phyloP scores from a whole-genome alignment of 352 stramenopile species.

The Phytophthora podocarpi region DNA sequence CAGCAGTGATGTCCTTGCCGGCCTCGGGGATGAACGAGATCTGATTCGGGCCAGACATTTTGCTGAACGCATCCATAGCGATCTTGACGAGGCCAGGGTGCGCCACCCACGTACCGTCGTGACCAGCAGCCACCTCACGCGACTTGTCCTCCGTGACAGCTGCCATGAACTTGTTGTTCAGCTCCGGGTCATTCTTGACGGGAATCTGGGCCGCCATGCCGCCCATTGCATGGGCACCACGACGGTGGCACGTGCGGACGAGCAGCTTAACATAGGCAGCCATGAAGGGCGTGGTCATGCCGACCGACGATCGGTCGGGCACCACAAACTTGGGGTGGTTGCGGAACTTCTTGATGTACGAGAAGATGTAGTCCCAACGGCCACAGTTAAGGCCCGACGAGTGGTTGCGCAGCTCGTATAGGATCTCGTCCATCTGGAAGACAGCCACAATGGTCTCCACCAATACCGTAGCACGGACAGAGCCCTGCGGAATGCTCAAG shows the following conservation, averaged over 20 bases:
- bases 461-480: constrained; percentile 93
- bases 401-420: constrained; percentile 96
- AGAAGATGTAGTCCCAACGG: constrained; percentile 98
- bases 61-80: constrained; percentile 93
- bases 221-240: constrained; percentile 96
- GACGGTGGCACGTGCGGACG: constrained; percentile 95
- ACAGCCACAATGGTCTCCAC: constrained; percentile 97
- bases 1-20: constrained; percentile 59
- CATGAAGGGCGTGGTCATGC: constrained; percentile 96
- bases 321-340: constrained; percentile 92
- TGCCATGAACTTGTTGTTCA: constrained; percentile 91
- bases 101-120: constrained; percentile 97
- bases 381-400: constrained; percentile 97
- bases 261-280: constrained; percentile 94
- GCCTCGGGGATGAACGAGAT: constrained; percentile 71
- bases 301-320: constrained; percentile 91
- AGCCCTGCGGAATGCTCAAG: constrained; percentile 91
- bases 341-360: constrained; percentile 97
- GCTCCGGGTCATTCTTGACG: constrained; percentile 91
- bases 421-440: constrained; percentile 97
- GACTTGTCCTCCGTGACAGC: constrained; percentile 92
- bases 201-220: constrained; percentile 98
- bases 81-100: constrained; percentile 95
- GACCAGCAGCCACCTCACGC: constrained; percentile 89
- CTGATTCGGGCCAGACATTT: constrained; percentile 94